These are phyloP conservation scores for Albatrellus ellisii DNA, from an alignment of 768 basidiomycete genomes.

Conservation along the genomic window DNA sequence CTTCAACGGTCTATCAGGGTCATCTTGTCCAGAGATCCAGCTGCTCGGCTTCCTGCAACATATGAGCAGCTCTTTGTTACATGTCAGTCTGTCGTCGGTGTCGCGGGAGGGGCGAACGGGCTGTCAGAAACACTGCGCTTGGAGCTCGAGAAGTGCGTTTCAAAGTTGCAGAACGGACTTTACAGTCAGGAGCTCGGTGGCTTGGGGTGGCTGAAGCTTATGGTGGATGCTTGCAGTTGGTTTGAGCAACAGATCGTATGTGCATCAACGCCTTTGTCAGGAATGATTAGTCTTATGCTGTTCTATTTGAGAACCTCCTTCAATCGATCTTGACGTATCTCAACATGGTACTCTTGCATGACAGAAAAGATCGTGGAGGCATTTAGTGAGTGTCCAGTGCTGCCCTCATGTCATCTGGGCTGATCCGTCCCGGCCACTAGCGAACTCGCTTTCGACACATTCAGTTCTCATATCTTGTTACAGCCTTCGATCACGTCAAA, in stretches of 20 bases:
- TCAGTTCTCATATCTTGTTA: constrained; percentile 6
- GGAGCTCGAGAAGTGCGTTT: constrained; percentile 46
- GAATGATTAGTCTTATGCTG: background rate
- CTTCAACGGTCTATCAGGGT: constrained; percentile 25
- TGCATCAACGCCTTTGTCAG: background rate
- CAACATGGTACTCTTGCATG: constrained; percentile 3
- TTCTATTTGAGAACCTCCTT: constrained; percentile 22
- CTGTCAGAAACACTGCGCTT: constrained; percentile 45
- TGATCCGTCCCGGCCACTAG: background rate
- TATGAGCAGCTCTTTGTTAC: constrained; percentile 44
- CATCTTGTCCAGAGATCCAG: constrained; percentile 20
- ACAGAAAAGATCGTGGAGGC: constrained; percentile 27
- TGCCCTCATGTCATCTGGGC: background rate
- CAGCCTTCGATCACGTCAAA: background rate
- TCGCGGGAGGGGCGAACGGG: constrained; percentile 38
- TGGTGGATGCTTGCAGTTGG: constrained; percentile 46
- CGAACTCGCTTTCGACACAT: constrained; percentile 4
- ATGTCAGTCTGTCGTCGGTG: constrained; percentile 41
- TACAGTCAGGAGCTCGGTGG: constrained; percentile 15
- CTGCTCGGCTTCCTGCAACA: constrained; percentile 28
- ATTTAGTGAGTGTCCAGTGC: constrained; percentile 3
- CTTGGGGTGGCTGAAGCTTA: constrained; percentile 43
- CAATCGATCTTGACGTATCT: constrained; percentile 1
- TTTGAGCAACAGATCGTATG: constrained; percentile 40
- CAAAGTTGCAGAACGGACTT: constrained; percentile 28